A percentile compares a stretch with the other conserved stretches of the same genome.
Conservation (phyloP, 257 asterid species). For the Jaltomata sinuosa region DNA sequence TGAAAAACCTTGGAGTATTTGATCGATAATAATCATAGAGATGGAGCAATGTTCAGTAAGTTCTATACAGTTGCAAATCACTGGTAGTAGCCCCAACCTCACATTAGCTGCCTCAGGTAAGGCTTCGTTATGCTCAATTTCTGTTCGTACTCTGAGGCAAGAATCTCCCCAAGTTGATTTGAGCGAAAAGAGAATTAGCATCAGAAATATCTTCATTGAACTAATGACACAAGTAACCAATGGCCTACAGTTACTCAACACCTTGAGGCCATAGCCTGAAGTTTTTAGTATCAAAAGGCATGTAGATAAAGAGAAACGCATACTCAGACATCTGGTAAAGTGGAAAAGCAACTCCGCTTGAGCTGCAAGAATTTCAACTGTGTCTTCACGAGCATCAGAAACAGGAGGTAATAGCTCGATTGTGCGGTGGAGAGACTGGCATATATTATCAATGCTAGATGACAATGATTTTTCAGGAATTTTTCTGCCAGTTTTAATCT, state of each 20-base stretch:
- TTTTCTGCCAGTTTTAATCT: conserved; percentile 31
- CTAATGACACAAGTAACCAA: conserved; percentile 28
- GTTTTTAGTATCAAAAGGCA: conserved; percentile 48
- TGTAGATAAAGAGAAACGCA: conserved; percentile 23
- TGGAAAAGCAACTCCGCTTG: conserved; percentile 69
- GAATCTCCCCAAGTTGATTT: conserved; percentile 22
- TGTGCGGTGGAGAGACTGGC: conserved; percentile 50
- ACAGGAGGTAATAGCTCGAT: conserved; percentile 40
- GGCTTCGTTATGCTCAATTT: conserved; percentile 23
- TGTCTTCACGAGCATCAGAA: conserved; percentile 35
- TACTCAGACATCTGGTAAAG: conserved; percentile 38
- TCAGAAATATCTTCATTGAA: conserved; percentile 40
- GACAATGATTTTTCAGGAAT: conserved; percentile 46
- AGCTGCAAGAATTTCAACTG: conserved; percentile 54
- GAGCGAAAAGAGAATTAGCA: conserved; percentile 55
- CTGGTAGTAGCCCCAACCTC: conserved; percentile 61
- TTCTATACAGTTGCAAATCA: conserved; percentile 64
- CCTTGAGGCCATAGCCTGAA: conserved; percentile 66
- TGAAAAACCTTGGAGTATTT: conserved; percentile 57
- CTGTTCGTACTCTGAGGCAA: conserved; percentile 3
- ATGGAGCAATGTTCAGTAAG: conserved; percentile 45
- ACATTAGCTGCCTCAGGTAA: conserved; percentile 49
- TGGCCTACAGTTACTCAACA: conserved; percentile 36
- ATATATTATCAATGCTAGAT: conserved; percentile 48
- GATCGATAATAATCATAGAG: conserved; percentile 56